Base-by-base conservation (phyloP, 2,329 filamentous ascomycete genomes). In the Apiospora arundinis region DNA sequence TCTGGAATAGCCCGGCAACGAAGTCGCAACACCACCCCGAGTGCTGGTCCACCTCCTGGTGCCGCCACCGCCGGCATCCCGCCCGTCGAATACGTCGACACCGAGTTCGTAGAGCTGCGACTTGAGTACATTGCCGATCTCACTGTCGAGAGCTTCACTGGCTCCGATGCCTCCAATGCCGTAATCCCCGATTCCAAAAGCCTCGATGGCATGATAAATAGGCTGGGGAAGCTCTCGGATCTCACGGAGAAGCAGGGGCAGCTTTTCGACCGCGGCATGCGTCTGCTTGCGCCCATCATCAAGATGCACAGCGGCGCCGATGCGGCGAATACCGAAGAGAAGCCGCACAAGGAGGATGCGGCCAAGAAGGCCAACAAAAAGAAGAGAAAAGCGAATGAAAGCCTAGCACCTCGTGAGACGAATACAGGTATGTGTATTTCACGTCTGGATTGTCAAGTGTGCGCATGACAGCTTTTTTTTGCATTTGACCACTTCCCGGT, bases 11-110 rank as follows among this genome's bases (percentile, higher is more conserved):
- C 90, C 73, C 90, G 91, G 75, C 92, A 91, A 76, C 87, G 90
- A 73, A 95, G 92, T 79, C 91, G 93, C 78, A 95, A 95, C 81
- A 93, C 92, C 46, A 95, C 93, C 21, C 93, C 93, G 46, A 88
- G 89, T 77, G 87, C 89, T 45, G 82, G 79, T 45, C 81, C 75
- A 74, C 82, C 81, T 77, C 83, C 81, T 76, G 86, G 80, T 78
- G 87, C 84, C 70, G 74, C 75, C 72, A 74, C 72, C 70, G 74
- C 75, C 72, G 74, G 72, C 67, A 73, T 90, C 49, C 88, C 88
- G 2, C 85, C 87, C 6, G 84, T 88, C 76, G 85, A 89, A 70
- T 83, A 84, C 70, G 84, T 88, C 77, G 86, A 89, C 72, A 89
- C 91, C 28, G 88, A 92, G 70, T 92, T 92, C 78, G 88, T 95